These are phyloP conservation scores for Ascochyta fabae DNA, from an alignment of 2,329 filamentous ascomycete species.

Conservation along the genomic window DNA sequence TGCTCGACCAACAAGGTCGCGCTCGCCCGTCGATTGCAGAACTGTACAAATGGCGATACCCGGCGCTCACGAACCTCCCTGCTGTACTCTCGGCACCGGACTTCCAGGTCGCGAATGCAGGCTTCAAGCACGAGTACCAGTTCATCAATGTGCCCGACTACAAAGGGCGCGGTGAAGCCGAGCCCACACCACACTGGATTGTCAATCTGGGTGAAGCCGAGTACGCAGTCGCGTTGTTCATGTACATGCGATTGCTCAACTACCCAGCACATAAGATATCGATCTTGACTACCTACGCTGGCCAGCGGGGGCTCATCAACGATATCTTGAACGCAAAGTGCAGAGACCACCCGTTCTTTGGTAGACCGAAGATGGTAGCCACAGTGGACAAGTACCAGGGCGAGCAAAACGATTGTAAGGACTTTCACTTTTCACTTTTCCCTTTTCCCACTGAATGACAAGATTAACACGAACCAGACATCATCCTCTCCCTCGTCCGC, in stretches of 20 bases:
- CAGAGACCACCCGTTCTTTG: conserved; percentile 82
- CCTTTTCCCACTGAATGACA: not conserved
- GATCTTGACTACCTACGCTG: conserved; percentile 92
- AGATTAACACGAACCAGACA: conserved; percentile 61
- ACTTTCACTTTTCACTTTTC: not conserved
- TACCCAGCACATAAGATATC: conserved; percentile 85
- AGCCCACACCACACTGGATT: conserved; percentile 92
- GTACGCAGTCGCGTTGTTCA: conserved; percentile 92
- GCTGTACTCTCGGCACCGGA: conserved; percentile 71
- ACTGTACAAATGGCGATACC: conserved; percentile 93
- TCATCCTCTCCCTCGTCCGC: conserved; percentile 90
- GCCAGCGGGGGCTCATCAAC: conserved; percentile 84
- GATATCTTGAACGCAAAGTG: conserved; percentile 88
- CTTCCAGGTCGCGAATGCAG: conserved; percentile 84
- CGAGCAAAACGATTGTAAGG: conserved; percentile 97
- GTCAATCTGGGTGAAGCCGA: conserved; percentile 97
- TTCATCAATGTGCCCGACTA: conserved; percentile 96
- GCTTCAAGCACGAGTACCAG: conserved; percentile 92
- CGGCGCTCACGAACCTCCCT: conserved; percentile 78
- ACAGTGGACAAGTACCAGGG: conserved; percentile 99
- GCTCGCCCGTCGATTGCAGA: conserved; percentile 85
- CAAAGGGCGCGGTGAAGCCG: conserved; percentile 84
- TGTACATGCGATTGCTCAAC: conserved; percentile 95
- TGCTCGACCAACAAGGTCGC: conserved; percentile 91
- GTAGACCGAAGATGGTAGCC: conserved; percentile 84